Percentiles rank a stretch among this genome's conserved stretches.
Conservation (phyloP, 225 moss, liverwort and hornwort species). For the Physcomitrium patens region DNA sequence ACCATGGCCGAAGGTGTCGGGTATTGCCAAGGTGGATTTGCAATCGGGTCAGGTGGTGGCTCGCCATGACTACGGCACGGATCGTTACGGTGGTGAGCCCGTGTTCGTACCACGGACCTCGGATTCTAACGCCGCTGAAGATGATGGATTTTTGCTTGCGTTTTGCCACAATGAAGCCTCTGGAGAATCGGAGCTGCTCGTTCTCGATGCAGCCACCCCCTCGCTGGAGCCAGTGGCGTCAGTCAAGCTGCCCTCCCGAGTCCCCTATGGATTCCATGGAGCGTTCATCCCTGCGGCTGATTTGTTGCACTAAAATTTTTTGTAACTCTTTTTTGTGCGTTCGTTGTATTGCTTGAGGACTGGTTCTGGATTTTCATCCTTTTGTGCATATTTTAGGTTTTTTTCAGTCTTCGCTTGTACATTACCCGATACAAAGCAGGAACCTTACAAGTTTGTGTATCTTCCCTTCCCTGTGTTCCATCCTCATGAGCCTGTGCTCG, state of each 20-base stretch:
- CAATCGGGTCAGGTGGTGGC: slow-evolving; percentile 55
- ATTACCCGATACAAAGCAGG: slow-evolving; percentile 2
- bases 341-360: slow-evolving; percentile 19
- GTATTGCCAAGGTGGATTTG: slow-evolving; percentile 84
- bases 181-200: slow-evolving; percentile 67
- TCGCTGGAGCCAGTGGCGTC: slow-evolving; percentile 66
- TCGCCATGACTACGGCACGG: slow-evolving; percentile 46
- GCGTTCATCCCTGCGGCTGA: slow-evolving; percentile 65
- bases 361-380: neutral
- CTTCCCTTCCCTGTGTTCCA: neutral
- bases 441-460: neutral
- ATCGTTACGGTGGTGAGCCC: slow-evolving; percentile 81
- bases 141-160: slow-evolving; percentile 81
- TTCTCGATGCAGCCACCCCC: slow-evolving; percentile 76
- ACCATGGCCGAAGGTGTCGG: slow-evolving; percentile 94
- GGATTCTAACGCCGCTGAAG: slow-evolving; percentile 56
- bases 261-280: slow-evolving; percentile 91
- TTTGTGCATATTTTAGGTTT: slow-evolving; percentile 20
- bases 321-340: neutral
- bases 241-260: slow-evolving; percentile 77
- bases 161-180: slow-evolving; percentile 75
- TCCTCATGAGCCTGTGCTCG: slow-evolving; percentile 11
- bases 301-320: slow-evolving; percentile 26
- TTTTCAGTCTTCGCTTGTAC: slow-evolving; percentile 32
- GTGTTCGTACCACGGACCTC: slow-evolving; percentile 74